phyloP scores from a whole-genome alignment of 441 rosid species.

The Iberis amara region DNA sequence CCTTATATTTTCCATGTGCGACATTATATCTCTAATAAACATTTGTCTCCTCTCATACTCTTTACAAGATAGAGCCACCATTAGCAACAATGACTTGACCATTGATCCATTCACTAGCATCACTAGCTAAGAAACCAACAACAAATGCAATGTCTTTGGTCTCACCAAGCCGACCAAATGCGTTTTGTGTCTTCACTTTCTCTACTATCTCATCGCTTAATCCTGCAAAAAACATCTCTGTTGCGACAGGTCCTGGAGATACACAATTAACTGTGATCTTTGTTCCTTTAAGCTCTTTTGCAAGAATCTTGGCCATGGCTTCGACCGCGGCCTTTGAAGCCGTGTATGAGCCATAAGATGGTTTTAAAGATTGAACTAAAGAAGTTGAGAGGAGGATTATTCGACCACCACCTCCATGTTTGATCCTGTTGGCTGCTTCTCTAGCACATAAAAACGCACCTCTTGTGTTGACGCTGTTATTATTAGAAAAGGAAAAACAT shows the following conservation, averaged over 20 bases:
- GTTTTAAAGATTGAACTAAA: too few relatives aligned
- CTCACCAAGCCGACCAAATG: constrained; percentile 52
- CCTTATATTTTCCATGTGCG: too few relatives aligned
- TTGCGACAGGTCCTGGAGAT: constrained; percentile 71
- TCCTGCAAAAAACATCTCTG: constrained; percentile 57
- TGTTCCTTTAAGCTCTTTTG: constrained; percentile 72
- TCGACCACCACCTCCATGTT: constrained; percentile 66
- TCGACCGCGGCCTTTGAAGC: constrained; percentile 79
- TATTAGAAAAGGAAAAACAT: neutral
- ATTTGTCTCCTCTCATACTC: too few relatives aligned
- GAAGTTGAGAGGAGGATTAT: constrained; percentile 59
- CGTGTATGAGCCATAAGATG: constrained; percentile 39
- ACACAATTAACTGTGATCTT: constrained; percentile 63
- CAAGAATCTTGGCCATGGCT: constrained; percentile 55
- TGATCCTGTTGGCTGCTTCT: constrained; percentile 57
- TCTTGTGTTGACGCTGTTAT: constrained; percentile 40
- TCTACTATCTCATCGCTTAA: constrained; percentile 45
- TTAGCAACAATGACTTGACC: constrained; percentile 28
- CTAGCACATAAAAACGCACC: constrained; percentile 41
- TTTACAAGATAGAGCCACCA: too few relatives aligned
- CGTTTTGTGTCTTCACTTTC: constrained; percentile 37
- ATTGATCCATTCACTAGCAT: constrained; percentile 53
- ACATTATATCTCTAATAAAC: too few relatives aligned
- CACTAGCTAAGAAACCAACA: constrained; percentile 70
- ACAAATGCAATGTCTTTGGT: constrained; percentile 49